Evolutionary conservation across 2,329 filamentous ascomycete species (phyloP), one percentile per base, ranked within the genome.

Genomic region (Fusarium albidum): DNA sequence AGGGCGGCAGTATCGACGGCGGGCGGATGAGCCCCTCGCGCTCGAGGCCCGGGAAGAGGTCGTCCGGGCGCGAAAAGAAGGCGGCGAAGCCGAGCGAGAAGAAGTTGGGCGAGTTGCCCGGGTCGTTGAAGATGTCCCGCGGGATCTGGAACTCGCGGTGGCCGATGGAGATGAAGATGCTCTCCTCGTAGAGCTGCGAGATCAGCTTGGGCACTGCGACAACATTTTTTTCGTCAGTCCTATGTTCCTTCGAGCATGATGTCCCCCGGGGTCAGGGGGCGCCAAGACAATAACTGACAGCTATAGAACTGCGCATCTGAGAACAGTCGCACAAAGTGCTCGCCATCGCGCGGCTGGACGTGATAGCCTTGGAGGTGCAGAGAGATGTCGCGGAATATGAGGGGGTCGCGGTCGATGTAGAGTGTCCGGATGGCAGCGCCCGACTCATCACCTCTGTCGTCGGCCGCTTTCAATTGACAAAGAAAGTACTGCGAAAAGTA

Each of bases 401-500:
- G 80, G 0, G 94, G 93, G 73, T 98, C 94, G 56, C 94, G 89
- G 73, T 98, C 94, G 68, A 98, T 97, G 75, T 97, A 97, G 7
- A 98, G 80, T 0, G 94, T 96, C 62, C 89, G 87, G 52, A 96
- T 78, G 39, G 75, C 73, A 6, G 68, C 61, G 32, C 68, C 71
- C 6, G 75, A 52, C 49, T 83, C 81, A 48, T 85, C 80, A 52
- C 83, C 83, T 49, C 82, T 81, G 39, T 83, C 80, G 54, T 86
- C 82, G 41, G 83, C 87, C 63, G 79, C 76, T 51, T 84, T 82
- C 33, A 97, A 75, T 75, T 97, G 93, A 66, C 91, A 90, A 64
- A 87, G 82, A 73, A 98, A 98, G 77, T 95, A 97, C 65, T 92
- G 89, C 15, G 94, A 96, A 76, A 98, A 97, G 74, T 97, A 97